Base-by-base conservation (phyloP, 805 yeast species). In the Monosporozyma aerobia region DNA sequence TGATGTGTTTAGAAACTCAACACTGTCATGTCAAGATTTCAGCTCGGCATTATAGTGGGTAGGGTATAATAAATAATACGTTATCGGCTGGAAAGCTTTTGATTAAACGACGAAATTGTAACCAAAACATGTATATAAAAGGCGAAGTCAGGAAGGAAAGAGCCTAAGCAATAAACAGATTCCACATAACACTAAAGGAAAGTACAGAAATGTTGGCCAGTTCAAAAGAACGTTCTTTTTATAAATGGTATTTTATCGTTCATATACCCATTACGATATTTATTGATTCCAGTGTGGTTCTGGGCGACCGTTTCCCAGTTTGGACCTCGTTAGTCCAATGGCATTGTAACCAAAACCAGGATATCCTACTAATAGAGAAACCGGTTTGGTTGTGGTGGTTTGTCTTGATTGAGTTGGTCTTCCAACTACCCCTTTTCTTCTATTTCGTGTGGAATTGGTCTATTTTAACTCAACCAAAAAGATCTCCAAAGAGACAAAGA, bases 391-490 rank as follows among this genome's bases (percentile, higher is more conserved):
- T 92, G 49, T 70, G 76, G 52, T 65, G 77, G 39, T 89, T 86
- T 67, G 95, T 90, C 1, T 67, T 76, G 58, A 64, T 88, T 53
- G 99, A 92, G 67, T 55, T 90, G 43, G 49, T 81, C 3, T 75
- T 85, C 58, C 99, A 92, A 69, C 64, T 87, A 50, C 99, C 99
- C 1, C 73, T 87, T 30, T 94, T 94, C 67, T 61, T 80, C 45
- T 68, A 67, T 57, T 71, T 67, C 48, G 57, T 59, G 11, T 41
- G 46, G 33, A 46, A 49, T 19, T 48, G 55, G 63, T 58, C 69
- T 79, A 13, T 61, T 83, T 6, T 90, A 32, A 33, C 46, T 3
- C 23, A 27, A 19, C 37, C 16, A 27, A 27, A 19, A 7, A 22
- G 3, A 22, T 27, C 14, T 10, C 44, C 7, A 47, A 27, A 9